Percentiles rank a stretch among this genome's conserved stretches.
phyloP scores from a whole-genome alignment of 1,284 basidiomycete genomes.

The Baeospora myosura region DNA sequence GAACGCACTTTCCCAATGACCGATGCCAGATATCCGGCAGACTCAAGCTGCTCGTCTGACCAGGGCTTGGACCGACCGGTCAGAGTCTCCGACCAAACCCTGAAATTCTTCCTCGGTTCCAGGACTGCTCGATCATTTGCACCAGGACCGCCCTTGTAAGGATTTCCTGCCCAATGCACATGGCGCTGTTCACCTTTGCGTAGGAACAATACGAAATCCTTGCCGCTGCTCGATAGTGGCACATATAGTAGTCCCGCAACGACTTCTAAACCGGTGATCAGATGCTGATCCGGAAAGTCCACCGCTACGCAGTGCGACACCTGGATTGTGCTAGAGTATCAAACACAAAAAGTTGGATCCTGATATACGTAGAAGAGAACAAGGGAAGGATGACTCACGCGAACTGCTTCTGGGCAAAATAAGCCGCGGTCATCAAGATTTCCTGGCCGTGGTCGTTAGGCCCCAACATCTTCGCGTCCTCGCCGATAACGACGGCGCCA shows the following conservation, averaged over 20 bases:
- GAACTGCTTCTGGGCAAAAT: constrained; percentile 74
- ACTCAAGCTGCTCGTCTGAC: constrained; percentile 86
- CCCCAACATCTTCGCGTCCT: constrained; percentile 81
- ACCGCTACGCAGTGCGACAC: constrained; percentile 62
- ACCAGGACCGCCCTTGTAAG: constrained; percentile 42
- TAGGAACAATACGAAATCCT: constrained; percentile 79
- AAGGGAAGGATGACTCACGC: constrained; percentile 36
- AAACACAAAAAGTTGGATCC: constrained; percentile 7
- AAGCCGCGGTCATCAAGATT: constrained; percentile 79
- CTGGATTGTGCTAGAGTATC: constrained; percentile 42
- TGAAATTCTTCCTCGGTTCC: constrained; percentile 78
- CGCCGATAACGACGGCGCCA: constrained; percentile 80
- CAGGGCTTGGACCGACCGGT: constrained; percentile 68
- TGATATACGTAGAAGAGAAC: not conserved
- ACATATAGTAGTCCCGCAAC: constrained; percentile 79
- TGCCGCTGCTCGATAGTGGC: constrained; percentile 64
- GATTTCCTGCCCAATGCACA: constrained; percentile 78
- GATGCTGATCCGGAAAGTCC: constrained; percentile 73
- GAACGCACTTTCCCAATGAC: constrained; percentile 66
- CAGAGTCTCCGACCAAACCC: constrained; percentile 76
- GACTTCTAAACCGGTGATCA: constrained; percentile 62
- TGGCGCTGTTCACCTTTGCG: constrained; percentile 70
- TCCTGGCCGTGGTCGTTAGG: constrained; percentile 79
- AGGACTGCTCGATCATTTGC: constrained; percentile 31
- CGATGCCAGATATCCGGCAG: constrained; percentile 77